Evolutionary conservation across 2,329 filamentous ascomycete genomes (phyloP), one percentile per base, ranked within the genome.

Genomic region (Ceratocystis harringtonii): DNA sequence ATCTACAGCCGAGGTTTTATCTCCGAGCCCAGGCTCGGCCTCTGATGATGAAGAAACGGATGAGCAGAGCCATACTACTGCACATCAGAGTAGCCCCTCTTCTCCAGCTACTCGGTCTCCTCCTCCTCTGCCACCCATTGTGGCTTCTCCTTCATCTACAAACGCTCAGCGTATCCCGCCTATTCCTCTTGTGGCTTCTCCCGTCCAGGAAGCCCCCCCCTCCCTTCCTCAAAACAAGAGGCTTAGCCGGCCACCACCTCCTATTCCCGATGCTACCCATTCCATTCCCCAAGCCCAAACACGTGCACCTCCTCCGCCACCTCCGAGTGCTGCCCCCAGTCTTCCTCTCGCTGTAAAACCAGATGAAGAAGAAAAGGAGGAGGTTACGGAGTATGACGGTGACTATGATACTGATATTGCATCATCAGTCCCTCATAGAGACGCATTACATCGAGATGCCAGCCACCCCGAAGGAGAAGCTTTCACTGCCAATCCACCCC

Each of bases 391-490:
- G 72, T 97, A 97, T 72, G 94, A 99, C 73, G 94, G 92, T 5
- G 94, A 97, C 72, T 97, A 97, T 73, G 94, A 97, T 71, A 97
- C 94, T 5, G 94, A 97, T 73, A 97, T 97, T 72, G 92, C 88
- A 1, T 90, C 92, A n/a, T 87, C 90, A 8, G 90, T 84, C n/a
- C 90, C 89, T 65, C 90, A 96, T 75, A 96, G 95, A 75, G 92
- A 96, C 76, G 92, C 92, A 0, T 76, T 97, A 68, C 95, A 92
- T 88, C 64, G 66, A 50, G 63, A 63, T 15, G 43, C 48, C 15
- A 64, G 36, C 4, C 36, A 45, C 25, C 22, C 52, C 3, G 90
- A 95, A 68, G 85, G 88, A 66, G 84, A 80, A 48, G 82, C 32
- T 50, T 43, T 62, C 19, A 55, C 82, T 2, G 76, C 85, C n/a